Base-by-base conservation (phyloP, 257 asterid species). In the Solanum raphanifolium region DNA sequence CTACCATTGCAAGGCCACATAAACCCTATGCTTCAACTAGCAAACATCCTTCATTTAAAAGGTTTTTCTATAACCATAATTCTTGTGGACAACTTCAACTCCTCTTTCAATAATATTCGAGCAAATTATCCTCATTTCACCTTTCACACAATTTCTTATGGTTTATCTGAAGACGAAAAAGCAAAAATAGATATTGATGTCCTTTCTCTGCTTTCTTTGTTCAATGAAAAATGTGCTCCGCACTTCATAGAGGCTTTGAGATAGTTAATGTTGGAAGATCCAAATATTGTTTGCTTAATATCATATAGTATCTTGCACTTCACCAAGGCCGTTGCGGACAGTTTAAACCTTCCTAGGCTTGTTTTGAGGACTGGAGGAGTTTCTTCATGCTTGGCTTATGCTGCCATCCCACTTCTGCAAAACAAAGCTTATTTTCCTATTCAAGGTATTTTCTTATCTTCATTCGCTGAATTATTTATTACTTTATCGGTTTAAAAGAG, bases 11-110 rank as follows among this genome's bases (percentile, higher is more conserved):
- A 87, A 83, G 89, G 91, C 18, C 91, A 89, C 88, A 74, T 87
- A 39, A 87, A 48, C 23, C 89, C 89, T n/a, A 89, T 89, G 88
- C 79, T 87, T 48, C 89, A 83, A 52, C 75, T 87, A 16, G 88
- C 84, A 35, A 62, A 83, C 36, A 73, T 89, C 38, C 89, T 89
- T 34, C 86, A 86, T 83, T 74, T 66, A 21, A 65, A 74, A 39
- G 88, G 91, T 58, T 87, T 89, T 82, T 68, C 76, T 8, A 83
- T 89, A 11, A 74, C 86, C 55, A 74, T 89, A 21, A 74, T 87
- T 31, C 88, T 62, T 27, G 36, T 84, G 20, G 21, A 13, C 34
- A 27, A 65, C 85, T 88, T 90, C 85, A 43, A 43, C 16, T 12
- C 16, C 52, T 12, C 52, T 43, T 43, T 13, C 52, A 90, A 90